Evolutionary conservation across 257 asterid species (phyloP), one percentile per base, ranked within the genome.

Genomic region (Perilla frutescens): DNA sequence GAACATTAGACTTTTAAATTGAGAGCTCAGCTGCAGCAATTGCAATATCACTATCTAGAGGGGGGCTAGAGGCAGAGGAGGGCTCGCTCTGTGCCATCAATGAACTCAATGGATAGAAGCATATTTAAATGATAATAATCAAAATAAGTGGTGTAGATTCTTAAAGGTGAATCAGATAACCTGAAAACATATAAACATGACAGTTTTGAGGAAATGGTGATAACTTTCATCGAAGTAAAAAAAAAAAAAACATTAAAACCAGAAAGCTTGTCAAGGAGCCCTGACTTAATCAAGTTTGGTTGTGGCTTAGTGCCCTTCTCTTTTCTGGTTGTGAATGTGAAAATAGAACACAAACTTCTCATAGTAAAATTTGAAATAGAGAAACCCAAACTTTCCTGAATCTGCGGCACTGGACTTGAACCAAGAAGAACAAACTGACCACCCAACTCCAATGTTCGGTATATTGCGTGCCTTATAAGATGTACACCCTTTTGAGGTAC

Each of bases 391-490:
- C 67, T 81, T 70, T 68, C 99, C 97, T 94, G 96, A 83, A 94
- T 94, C 75, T 90, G 85, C 8, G 97, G 78, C 76, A 94, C 96
- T 12, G 99, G 97, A 81, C 99, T 94, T 66, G 99, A 90, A 79
- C 99, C 99, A 63, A 94, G 97, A 79, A 94, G 99, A 76, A 94
- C 87, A 26, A 94, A 94, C 74, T 94, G 99, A 41, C 99, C 99
- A 69, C 97, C 99, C 66, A 91, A 67, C 74, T 94, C 99, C 86
- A 94, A 68, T 49, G 97, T 91, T 79, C 85, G 84, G 75, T 86
- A 94, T 75, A 94, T 71, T 70, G 99, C 98, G 86, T 94, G 96
- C 83, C 97, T 84, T 76, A 94, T 90, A 71, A 94, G 96, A 90
- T 94, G 96, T 44, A 91, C 97, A 55, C 99, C 99, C 77, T 94